A percentile compares a stretch with the other conserved stretches of the same genome.
Evolutionary conservation across 495 filamentous ascomycete genomes (phyloP).

Genomic region (Aspergillus kassunensis): DNA sequence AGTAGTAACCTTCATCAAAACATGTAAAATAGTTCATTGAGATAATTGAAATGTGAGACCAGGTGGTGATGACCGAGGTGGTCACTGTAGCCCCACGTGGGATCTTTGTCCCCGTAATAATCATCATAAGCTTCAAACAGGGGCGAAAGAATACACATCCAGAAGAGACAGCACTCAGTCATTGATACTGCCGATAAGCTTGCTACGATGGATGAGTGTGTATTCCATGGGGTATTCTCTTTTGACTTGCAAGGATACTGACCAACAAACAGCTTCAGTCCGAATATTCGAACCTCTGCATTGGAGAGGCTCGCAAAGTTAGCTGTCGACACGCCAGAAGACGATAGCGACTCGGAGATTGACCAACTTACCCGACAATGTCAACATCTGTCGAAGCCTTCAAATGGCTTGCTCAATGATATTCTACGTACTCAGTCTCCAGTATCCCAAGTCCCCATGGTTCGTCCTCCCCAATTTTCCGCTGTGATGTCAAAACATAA

Average conservation of each 20-base stretch:
- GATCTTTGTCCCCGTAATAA: not conserved
- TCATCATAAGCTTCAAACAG: not conserved
- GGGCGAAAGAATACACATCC: not conserved
- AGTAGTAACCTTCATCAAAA: too few species aligned
- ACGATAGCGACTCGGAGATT: conserved; percentile 62
- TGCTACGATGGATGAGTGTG: conserved; percentile 21
- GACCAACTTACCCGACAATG: conserved; percentile 57
- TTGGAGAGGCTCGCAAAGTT: conserved; percentile 66
- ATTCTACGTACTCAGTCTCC: conserved; percentile 34
- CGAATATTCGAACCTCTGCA: conserved; percentile 56
- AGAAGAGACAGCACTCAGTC: not conserved
- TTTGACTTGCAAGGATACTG: conserved; percentile 2
- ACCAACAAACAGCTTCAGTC: conserved; percentile 27
- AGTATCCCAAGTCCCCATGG: conserved; percentile 50
- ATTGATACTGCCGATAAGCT: not conserved
- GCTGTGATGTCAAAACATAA: not conserved
- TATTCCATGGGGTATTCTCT: not conserved
- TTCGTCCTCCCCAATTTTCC: conserved; percentile 21
- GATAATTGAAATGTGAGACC: too few species aligned
- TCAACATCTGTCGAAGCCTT: conserved; percentile 23
- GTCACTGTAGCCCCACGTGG: conserved; percentile 1
- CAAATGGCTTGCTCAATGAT: conserved; percentile 38
- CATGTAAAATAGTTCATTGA: too few species aligned
- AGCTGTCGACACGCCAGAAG: conserved; percentile 51
- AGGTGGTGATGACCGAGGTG: not conserved